These are phyloP conservation scores for Oenanthe javanica DNA, from an alignment of 140 eudicot genomes.

Conservation along the genomic window DNA sequence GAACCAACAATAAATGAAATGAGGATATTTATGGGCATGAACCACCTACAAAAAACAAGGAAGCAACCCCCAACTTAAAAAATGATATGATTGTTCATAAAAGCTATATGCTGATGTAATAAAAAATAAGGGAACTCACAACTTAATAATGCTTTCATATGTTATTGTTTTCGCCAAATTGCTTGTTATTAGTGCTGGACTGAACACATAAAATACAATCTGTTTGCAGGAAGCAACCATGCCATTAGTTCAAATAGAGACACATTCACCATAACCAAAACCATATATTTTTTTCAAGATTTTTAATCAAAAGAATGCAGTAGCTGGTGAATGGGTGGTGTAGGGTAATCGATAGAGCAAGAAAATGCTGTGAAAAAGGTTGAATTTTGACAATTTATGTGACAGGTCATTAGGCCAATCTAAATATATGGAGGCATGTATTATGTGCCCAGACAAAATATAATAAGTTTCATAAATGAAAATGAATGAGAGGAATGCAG, in stretches of 20 bases:
- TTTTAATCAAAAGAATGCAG: not conserved
- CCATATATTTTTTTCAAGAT: not conserved
- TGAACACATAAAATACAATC: slow-evolving; percentile 80
- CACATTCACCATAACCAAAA: not conserved
- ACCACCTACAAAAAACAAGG: slow-evolving; percentile 34
- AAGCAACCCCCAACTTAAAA: not conserved
- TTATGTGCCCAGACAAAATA: not conserved
- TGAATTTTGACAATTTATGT: too few species aligned
- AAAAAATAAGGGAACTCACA: slow-evolving; percentile 36
- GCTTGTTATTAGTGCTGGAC: slow-evolving; percentile 68
- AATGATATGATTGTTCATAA: not conserved
- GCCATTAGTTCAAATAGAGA: not conserved
- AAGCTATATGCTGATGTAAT: not conserved
- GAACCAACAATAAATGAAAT: slow-evolving; percentile 43
- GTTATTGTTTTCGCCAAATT: slow-evolving; percentile 67
- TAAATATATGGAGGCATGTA: not conserved
- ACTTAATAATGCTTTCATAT: slow-evolving; percentile 43
- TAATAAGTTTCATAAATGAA: not conserved
- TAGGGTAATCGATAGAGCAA: too few species aligned
- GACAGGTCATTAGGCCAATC: too few species aligned
- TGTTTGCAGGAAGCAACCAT: slow-evolving; percentile 26
- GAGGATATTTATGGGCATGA: slow-evolving; percentile 49
- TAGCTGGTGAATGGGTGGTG: too few species aligned
- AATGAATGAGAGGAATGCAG: not conserved
- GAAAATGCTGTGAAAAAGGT: too few species aligned